Percentiles rank a stretch among this genome's conserved stretches.
Conservation (phyloP, 2,329 filamentous ascomycete species). For the Bipolaris zeicola region DNA sequence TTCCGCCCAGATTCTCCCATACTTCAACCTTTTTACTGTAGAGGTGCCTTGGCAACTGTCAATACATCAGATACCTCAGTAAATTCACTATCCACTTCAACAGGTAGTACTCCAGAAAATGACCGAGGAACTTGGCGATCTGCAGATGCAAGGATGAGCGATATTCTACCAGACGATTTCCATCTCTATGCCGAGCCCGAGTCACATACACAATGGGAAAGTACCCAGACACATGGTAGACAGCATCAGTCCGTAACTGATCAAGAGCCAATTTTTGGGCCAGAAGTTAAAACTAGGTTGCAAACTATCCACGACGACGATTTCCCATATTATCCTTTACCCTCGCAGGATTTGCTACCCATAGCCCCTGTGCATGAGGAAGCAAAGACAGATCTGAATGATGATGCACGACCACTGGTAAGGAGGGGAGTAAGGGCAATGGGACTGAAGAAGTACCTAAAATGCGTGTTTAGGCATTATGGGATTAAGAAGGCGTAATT, state of each 20-base stretch:
- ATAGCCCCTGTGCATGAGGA: no score
- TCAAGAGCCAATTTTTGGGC: background rate
- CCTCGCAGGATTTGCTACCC: background rate
- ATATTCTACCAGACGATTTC: constrained; percentile 8
- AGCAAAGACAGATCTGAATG: background rate
- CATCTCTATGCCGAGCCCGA: background rate
- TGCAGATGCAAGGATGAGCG: background rate
- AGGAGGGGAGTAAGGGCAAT: background rate
- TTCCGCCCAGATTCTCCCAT: constrained; percentile 5
- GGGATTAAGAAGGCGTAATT: background rate
- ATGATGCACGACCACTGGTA: background rate
- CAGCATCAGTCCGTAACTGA: background rate
- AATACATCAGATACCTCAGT: background rate
- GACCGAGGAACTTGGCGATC: background rate
- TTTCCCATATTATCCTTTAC: constrained; percentile 13
- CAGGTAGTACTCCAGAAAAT: background rate
- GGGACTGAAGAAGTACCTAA: background rate
- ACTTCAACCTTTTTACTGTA: background rate
- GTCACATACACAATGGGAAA: background rate
- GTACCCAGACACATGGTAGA: background rate
- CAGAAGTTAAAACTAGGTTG: constrained; percentile 1
- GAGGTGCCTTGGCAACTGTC: background rate
- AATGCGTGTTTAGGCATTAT: background rate
- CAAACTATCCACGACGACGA: background rate
- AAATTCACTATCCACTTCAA: background rate